Conservation (phyloP, 805 yeast species). For the Myxozyma udenii region DNA sequence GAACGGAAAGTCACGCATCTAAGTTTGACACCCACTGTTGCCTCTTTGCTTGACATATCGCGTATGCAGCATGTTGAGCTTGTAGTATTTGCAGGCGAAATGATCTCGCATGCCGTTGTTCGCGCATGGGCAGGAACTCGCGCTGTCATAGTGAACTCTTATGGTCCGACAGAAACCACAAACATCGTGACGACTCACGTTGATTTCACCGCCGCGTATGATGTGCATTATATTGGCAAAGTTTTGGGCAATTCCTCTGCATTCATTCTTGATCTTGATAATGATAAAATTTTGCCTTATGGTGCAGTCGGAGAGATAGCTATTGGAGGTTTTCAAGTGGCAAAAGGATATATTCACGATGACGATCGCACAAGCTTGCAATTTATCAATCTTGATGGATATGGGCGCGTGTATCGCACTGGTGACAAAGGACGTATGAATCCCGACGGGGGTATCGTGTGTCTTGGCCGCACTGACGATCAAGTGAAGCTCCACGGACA, state of each 20-base stretch:
- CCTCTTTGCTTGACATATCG: constrained; percentile 85
- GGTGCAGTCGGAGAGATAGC: constrained; percentile 34
- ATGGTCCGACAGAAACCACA: constrained; percentile 34
- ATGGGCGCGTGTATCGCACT: constrained; percentile 25
- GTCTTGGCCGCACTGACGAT: constrained; percentile 33
- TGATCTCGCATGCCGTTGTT: constrained; percentile 3
- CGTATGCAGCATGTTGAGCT: constrained; percentile 12
- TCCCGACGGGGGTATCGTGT: constrained; percentile 30
- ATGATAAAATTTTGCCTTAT: constrained; percentile 10
- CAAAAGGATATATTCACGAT: constrained; percentile 31
- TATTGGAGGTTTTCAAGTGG: constrained; percentile 35
- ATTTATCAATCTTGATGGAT: constrained; percentile 14
- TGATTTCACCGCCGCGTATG: constrained; percentile 8
- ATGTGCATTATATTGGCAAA: constrained; percentile 27
- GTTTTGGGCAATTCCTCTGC: constrained; percentile 25
- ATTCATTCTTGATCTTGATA: constrained; percentile 16
- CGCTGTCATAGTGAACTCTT: constrained; percentile 26
- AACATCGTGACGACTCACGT: constrained; percentile 27
- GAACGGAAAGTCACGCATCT: constrained; percentile 25
- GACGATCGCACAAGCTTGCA: constrained; percentile 28
- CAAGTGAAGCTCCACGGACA: constrained; percentile 37
- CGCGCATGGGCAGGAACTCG: constrained; percentile 9
- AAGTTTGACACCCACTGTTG: constrained; percentile 43
- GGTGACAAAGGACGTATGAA: constrained; percentile 34
- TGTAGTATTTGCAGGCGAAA: constrained; percentile 17